Evolutionary conservation across 2,329 filamentous ascomycete species (phyloP), one percentile per base, ranked within the genome.

Genomic region (Daldinia eschscholtzii): DNA sequence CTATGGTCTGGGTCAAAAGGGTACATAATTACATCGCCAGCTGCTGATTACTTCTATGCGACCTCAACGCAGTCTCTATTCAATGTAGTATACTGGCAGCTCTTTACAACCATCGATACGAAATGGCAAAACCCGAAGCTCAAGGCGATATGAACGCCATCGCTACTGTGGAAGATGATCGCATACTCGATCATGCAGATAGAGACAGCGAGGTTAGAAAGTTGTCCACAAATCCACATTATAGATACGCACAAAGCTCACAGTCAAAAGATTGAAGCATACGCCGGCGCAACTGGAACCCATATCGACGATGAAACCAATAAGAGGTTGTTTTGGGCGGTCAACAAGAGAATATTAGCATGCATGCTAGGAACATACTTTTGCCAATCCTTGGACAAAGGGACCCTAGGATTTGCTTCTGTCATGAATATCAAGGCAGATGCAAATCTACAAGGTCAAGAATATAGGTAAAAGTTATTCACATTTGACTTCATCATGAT

Each of bases 331-430:
- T 70, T 85, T 81, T 73, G 85, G 84, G 74, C 78, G 75, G 74
- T 81, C 66, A 87, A 88, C 76, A 82, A 84, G 59, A 79, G 81
- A 37, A 81, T 85, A 55, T 76, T 88, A 61, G 83, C 81, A 10
- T 86, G 85, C 74, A 84, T 86, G 74, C 77, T 84, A 52, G 83
- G 82, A 62, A 85, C 82, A 41, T 88, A 86, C 74, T 84, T 77
- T 75, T 80, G 73, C 65, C 80, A 78, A 75, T 83, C 77, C 18
- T 69, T 81, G 3, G 75, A 78, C 57, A 78, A 77, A 48, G 75
- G 76, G 0, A 77, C 74, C 2, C 68, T 77, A 12, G 71, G 70
- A 6, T 77, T 76, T 42, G 65, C 74, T 0, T 75, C 75, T 13
- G 72, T 77, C 35, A 75, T 76, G 78, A 68, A 70, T 44, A 74